A percentile compares a stretch with the other conserved stretches of the same genome.
Conservation (phyloP, 257 asterid species). For the Haberlea rhodopensis region DNA sequence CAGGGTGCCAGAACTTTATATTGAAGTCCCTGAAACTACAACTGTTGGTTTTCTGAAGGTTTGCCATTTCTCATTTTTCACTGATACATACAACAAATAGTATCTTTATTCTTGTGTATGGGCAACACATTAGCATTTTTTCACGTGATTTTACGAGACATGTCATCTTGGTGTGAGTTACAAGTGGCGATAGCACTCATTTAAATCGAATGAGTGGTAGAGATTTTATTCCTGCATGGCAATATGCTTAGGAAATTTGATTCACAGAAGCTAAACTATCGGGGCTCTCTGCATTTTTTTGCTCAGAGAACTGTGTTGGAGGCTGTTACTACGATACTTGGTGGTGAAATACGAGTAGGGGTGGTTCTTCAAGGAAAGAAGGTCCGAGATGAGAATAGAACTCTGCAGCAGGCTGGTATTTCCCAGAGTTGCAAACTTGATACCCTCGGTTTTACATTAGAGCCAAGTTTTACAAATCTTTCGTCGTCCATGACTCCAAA, state of each 20-base stretch:
- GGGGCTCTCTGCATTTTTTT: slow-evolving; percentile 12
- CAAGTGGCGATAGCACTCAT: slow-evolving; percentile 2
- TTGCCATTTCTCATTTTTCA: slow-evolving; percentile 18
- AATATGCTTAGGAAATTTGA: slow-evolving; percentile 12
- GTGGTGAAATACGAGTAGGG: slow-evolving; percentile 58
- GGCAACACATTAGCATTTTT: background rate
- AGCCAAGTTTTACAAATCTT: slow-evolving; percentile 43
- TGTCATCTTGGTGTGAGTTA: slow-evolving; percentile 7
- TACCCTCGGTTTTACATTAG: slow-evolving; percentile 60
- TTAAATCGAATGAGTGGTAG: slow-evolving; percentile 4
- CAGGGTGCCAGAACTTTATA: slow-evolving; percentile 86
- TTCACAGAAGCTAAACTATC: slow-evolving; percentile 2
- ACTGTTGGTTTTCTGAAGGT: slow-evolving; percentile 93
- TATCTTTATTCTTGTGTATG: background rate
- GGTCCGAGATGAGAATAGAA: no score
- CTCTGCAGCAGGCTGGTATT: no score
- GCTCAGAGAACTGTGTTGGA: slow-evolving; percentile 75
- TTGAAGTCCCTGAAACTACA: slow-evolving; percentile 90
- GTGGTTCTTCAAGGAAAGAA: no score
- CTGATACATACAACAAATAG: slow-evolving; percentile 2
- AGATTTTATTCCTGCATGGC: background rate
- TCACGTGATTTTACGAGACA: background rate
- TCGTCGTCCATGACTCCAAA: slow-evolving; percentile 33
- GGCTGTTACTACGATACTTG: slow-evolving; percentile 61
- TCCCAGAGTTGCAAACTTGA: no score